Conservation (phyloP, 371 early-diverging fungal species). For the Conidiobolus incongruus region DNA sequence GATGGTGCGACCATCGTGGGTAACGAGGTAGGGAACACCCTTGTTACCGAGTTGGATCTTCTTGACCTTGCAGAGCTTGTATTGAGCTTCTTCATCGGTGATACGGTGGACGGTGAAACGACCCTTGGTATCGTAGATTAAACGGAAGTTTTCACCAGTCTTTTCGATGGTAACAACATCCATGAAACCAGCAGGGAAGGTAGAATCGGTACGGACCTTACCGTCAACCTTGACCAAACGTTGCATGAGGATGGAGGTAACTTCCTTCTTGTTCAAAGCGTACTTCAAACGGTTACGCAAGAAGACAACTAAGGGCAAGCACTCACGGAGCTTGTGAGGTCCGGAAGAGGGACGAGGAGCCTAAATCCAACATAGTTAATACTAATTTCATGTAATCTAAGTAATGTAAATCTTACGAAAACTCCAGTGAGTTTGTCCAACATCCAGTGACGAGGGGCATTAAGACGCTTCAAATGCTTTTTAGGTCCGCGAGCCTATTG, state of each 20-base stretch:
- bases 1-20: constrained; percentile 98
- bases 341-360: constrained; percentile 97
- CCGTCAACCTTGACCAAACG: constrained; percentile 98
- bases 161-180: constrained; percentile 98
- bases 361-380: constrained; percentile 13
- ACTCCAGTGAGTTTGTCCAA: constrained; percentile 97
- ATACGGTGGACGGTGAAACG: constrained; percentile 99
- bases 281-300: constrained; percentile 98
- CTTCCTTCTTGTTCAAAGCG: constrained; percentile 96
- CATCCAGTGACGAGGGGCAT: constrained; percentile 99
- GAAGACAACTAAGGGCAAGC: constrained; percentile 96
- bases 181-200: constrained; percentile 99
- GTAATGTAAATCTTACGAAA: constrained; percentile 26
- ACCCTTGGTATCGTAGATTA: constrained; percentile 97
- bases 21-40: constrained; percentile 91
- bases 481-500: constrained; percentile 94
- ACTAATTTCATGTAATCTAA: background rate
- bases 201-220: constrained; percentile 95
- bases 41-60: constrained; percentile 82
- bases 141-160: constrained; percentile 98
- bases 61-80: constrained; percentile 98
- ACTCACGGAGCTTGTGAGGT: constrained; percentile 98
- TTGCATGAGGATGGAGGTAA: constrained; percentile 90
- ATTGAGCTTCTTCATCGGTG: constrained; percentile 90
- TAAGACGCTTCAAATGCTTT: constrained; percentile 99